A percentile compares a stretch with the other conserved stretches of the same genome.
These are phyloP conservation scores for Clausena lansium DNA, from an alignment of 345 rosid genomes.

Conservation along the genomic window DNA sequence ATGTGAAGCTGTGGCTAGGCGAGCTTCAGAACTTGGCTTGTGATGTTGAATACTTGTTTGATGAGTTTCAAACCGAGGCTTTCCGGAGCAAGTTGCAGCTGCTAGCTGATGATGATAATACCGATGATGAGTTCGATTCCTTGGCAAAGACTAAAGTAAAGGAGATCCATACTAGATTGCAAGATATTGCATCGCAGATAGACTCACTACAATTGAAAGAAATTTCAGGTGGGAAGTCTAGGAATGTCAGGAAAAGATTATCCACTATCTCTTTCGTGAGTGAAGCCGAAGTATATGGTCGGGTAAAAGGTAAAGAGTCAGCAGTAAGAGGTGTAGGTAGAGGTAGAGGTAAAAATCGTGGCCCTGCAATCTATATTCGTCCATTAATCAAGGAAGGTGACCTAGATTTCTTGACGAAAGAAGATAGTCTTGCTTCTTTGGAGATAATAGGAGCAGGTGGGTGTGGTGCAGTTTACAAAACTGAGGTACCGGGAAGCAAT, in stretches of 20 bases:
- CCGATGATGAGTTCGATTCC: not conserved
- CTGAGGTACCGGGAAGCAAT: not conserved
- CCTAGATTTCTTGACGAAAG: not conserved
- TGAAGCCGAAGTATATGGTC: not conserved
- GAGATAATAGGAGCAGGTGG: not conserved
- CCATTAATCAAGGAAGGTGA: not conserved
- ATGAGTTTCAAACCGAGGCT: not conserved
- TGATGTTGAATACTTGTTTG: slow-evolving; percentile 23
- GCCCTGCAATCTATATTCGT: not conserved
- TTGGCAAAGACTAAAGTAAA: not conserved
- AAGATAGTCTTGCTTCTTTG: too few relatives aligned
- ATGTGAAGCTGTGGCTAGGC: slow-evolving; percentile 13
- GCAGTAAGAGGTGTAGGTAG: not conserved
- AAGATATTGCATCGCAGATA: not conserved
- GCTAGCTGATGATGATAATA: too few relatives aligned
- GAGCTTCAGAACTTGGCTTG: slow-evolving; percentile 17
- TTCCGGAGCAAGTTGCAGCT: not conserved
- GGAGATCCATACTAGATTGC: not conserved
- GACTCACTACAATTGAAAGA: not conserved
- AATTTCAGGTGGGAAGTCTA: not conserved
- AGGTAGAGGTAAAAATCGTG: not conserved
- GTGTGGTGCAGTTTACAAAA: not conserved
- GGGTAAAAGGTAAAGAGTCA: not conserved
- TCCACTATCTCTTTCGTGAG: not conserved
- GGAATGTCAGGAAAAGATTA: not conserved